Base-by-base conservation (phyloP, 75 land plant species). In the Cupressus sempervirens region DNA sequence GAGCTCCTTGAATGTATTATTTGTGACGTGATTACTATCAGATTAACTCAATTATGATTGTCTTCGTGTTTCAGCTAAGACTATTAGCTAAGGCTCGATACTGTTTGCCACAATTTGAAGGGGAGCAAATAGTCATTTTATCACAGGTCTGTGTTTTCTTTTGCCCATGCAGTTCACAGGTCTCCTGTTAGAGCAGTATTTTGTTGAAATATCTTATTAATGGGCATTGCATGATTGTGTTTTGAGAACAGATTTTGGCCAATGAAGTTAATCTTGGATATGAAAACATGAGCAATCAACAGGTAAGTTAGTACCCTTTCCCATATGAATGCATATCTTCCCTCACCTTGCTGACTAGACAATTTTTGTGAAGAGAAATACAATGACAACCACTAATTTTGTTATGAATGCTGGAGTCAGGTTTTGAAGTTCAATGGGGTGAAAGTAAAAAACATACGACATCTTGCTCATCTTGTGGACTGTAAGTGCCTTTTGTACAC, bases 181-280 rank as follows among this genome's bases (percentile, higher is more conserved):
- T 76, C 45, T 76, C 41, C 26, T 36, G 45, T 75, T 40, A 20
- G 0, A 41, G 79, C 38, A 20, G 18, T 79, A 72, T 50, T 23
- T 79, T 26, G 81, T 79, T 79, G 40, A 26, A 15, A 2, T n/a
- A 13, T 73, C 9, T 36, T 84, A 32, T 18, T 53, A 83, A 62
- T n/a, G 32, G 41, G 7, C 38, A 70, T 83, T 67, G 12, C 58
- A 30, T 15, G 26, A 34, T 67, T n/a, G 23, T 83, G 14, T 38
- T 58, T 46, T 82, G 54, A 79, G 34, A 68, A n/a, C 82, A 97
- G 99, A 98, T 97, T 15, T 85, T 97, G 83, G 98, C 96, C 58
- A 91, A 91, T 85, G 96, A 93, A 83, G 93, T 91, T 20, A 97
- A 94, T 84, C 88, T 95, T 85, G 99, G 99, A 41, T 97, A 97